phyloP scores from a whole-genome alignment of 139 green algal species.

The Picocystis salinarum region DNA sequence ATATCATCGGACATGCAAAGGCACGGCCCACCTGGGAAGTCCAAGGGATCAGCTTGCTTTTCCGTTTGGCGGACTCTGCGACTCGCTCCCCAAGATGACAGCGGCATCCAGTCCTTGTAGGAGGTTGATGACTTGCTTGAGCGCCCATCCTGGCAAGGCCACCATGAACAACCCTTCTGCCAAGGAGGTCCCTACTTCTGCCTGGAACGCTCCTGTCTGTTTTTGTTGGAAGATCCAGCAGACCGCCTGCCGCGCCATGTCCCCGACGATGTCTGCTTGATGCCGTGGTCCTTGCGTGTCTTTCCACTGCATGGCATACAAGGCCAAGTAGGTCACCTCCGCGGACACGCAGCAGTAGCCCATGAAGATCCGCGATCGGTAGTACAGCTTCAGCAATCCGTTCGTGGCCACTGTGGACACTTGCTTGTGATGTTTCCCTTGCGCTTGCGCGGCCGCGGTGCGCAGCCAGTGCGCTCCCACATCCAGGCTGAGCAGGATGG shows the following conservation, averaged over 20 bases:
- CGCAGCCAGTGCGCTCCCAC: constrained; percentile 32
- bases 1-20: no score
- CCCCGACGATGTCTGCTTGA: no score
- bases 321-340: constrained; percentile 11
- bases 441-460: neutral
- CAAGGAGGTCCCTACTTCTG: neutral
- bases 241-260: no score
- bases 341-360: constrained; percentile 50
- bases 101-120: no score
- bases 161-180: neutral
- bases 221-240: no score
- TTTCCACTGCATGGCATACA: constrained; percentile 2
- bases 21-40: no score
- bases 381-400: constrained; percentile 5
- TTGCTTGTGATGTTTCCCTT: constrained; percentile 3
- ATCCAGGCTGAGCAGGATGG: constrained; percentile 16
- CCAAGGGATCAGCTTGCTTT: no score
- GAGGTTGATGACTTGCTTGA: constrained; percentile 1
- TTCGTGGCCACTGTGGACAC: neutral
- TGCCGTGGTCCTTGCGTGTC: neutral
- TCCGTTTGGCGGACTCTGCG: no score
- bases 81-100: no score
- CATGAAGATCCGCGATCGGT: constrained; percentile 75
- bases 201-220: no score
- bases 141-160: neutral